phyloP scores from a whole-genome alignment of 257 asterid species.

The Cordia subcordata region DNA sequence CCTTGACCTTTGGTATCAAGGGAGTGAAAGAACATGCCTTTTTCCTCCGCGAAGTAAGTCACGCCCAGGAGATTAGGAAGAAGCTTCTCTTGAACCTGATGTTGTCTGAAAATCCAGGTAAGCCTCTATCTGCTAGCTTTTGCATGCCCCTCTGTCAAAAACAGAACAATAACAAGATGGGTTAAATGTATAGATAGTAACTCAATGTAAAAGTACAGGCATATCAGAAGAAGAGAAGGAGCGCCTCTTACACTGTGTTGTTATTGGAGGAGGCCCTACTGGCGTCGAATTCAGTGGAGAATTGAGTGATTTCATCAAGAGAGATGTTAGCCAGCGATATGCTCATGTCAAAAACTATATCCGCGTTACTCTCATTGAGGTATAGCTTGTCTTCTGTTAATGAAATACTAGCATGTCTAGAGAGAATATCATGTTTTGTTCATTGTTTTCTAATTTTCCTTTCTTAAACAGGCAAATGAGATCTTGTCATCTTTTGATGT shows the following conservation, averaged over 20 bases:
- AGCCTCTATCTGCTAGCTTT: not conserved
- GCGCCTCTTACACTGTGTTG: constrained; percentile 78
- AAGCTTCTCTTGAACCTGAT: constrained; percentile 82
- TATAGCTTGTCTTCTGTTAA: constrained; percentile 14
- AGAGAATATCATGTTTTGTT: not conserved
- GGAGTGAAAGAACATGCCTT: constrained; percentile 80
- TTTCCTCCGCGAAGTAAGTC: constrained; percentile 79
- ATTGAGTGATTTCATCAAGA: constrained; percentile 83
- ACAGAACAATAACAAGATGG: not conserved
- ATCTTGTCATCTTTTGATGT: constrained; percentile 85
- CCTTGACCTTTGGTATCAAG: constrained; percentile 81
- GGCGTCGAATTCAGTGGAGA: constrained; percentile 97
- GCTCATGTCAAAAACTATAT: constrained; percentile 86
- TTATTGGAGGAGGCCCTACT: constrained; percentile 94
- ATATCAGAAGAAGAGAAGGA: constrained; percentile 86
- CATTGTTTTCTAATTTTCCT: not conserved
- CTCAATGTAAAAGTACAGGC: constrained; percentile 36
- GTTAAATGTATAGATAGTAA: not conserved
- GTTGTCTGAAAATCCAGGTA: constrained; percentile 93
- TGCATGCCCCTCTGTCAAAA: not conserved
- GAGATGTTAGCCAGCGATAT: constrained; percentile 73
- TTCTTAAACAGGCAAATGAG: constrained; percentile 70
- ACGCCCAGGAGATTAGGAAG: constrained; percentile 92
- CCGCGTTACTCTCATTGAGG: constrained; percentile 92
- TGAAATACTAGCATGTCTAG: not conserved